Conservation (phyloP, 768 basidiomycete genomes). For the Terana coerulea region DNA sequence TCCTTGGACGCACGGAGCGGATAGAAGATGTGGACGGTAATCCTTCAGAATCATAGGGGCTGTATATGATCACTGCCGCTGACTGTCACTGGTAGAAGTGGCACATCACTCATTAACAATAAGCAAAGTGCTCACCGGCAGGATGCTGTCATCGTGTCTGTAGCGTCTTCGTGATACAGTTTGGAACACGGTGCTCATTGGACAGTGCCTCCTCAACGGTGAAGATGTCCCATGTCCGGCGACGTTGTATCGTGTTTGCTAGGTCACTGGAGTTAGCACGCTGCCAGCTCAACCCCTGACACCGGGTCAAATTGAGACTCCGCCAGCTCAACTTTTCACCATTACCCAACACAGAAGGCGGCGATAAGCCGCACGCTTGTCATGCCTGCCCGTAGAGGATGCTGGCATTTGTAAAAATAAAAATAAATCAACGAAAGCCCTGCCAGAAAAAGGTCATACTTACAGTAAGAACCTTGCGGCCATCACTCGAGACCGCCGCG, state of each 20-base stretch:
- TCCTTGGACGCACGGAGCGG: too few relatives aligned
- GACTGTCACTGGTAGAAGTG: too few relatives aligned
- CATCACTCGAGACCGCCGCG: conserved; percentile 4
- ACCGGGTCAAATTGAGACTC: background rate
- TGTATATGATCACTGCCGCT: too few relatives aligned
- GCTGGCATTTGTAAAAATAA: background rate
- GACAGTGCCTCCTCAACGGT: background rate
- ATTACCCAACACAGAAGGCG: background rate
- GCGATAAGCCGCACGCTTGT: conserved; percentile 1
- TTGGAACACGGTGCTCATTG: background rate
- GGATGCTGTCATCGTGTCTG: background rate
- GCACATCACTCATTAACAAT: too few relatives aligned
- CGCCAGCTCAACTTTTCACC: background rate
- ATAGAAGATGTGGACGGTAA: too few relatives aligned
- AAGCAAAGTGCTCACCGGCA: too few relatives aligned
- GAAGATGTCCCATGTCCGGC: background rate
- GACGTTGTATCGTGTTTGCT: background rate
- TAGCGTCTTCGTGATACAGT: background rate
- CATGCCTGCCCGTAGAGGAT: background rate
- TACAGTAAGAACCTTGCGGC: background rate
- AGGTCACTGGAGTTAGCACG: background rate
- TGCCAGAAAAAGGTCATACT: background rate
- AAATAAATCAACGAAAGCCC: background rate
- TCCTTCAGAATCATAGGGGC: too few relatives aligned
- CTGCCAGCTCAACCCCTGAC: background rate